Percentiles rank a stretch among this genome's conserved stretches.
These are phyloP conservation scores for Taxillus chinensis DNA, from an alignment of 164 flowering plant species.

Conservation along the genomic window DNA sequence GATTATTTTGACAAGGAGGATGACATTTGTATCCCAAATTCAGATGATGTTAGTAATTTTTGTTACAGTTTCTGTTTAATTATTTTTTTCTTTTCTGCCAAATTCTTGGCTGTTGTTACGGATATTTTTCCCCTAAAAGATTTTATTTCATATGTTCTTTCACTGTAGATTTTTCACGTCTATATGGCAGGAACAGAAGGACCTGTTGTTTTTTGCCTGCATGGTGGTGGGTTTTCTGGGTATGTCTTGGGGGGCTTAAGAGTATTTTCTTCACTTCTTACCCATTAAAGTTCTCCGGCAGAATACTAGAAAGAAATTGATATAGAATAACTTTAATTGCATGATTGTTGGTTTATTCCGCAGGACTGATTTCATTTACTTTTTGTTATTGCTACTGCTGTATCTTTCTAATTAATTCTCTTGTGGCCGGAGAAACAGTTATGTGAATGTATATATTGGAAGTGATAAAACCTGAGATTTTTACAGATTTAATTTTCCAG, in stretches of 20 bases:
- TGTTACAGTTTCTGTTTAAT: conserved; percentile 13
- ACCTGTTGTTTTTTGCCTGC: conserved; percentile 85
- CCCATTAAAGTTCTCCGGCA: no score
- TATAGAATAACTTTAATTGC: no score
- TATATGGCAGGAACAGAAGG: conserved; percentile 84
- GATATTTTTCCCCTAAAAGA: background rate
- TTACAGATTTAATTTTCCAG: conserved; percentile 22
- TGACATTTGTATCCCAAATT: conserved; percentile 46
- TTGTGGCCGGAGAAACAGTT: no score
- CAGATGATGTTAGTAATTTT: conserved; percentile 32
- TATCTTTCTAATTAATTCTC: no score
- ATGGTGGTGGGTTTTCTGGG: conserved; percentile 98
- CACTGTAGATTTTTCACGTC: conserved; percentile 75
- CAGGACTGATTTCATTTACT: no score
- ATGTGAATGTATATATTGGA: no score
- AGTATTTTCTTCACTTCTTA: no score
- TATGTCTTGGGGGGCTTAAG: conserved; percentile 13
- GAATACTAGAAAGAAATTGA: no score
- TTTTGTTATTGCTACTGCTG: no score
- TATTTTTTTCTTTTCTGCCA: background rate
- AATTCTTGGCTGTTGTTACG: background rate
- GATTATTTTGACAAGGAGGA: conserved; percentile 68
- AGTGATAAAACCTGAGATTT: background rate
- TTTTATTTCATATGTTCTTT: conserved; percentile 9
- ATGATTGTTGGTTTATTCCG: no score